phyloP scores from a whole-genome alignment of 2,329 filamentous ascomycete genomes.

The Cladosporium phlei region DNA sequence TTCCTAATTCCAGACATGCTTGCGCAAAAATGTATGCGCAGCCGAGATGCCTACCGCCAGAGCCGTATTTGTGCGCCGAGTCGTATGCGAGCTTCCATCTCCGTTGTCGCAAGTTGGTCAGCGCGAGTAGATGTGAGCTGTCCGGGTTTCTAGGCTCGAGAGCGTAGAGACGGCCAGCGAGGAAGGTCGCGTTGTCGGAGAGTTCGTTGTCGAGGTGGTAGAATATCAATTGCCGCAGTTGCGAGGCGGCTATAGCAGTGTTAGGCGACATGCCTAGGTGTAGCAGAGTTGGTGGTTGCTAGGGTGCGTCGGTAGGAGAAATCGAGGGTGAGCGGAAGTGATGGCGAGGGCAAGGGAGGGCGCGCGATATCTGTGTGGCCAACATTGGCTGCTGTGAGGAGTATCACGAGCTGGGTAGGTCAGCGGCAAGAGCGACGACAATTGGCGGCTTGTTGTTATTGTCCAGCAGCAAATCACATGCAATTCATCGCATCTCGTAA shows the following conservation, averaged over 20 bases:
- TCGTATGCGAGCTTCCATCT: constrained; percentile 85
- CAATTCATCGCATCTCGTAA: constrained; percentile 11
- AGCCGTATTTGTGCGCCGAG: constrained; percentile 65
- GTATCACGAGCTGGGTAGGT: constrained; percentile 8
- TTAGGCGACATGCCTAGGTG: constrained; percentile 48
- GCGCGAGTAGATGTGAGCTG: constrained; percentile 73
- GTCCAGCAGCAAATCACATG: background rate
- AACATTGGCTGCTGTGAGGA: constrained; percentile 10
- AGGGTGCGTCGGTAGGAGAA: constrained; percentile 7
- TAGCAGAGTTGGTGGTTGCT: constrained; percentile 3
- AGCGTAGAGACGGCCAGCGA: constrained; percentile 78
- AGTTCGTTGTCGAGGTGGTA: constrained; percentile 85
- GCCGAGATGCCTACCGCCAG: constrained; percentile 70
- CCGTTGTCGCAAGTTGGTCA: constrained; percentile 78
- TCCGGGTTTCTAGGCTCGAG: constrained; percentile 79
- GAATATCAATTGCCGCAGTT: constrained; percentile 62
- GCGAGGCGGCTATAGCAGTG: constrained; percentile 51
- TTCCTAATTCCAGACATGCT: constrained; percentile 73
- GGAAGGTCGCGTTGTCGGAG: constrained; percentile 86
- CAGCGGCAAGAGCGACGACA: constrained; percentile 6
- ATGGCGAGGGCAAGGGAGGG: background rate
- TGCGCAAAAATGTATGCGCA: constrained; percentile 92
- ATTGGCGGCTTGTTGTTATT: background rate
- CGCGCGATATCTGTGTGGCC: constrained; percentile 2
- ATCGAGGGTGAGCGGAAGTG: background rate